Conservation (phyloP, 2,329 filamentous ascomycete genomes). For the Eutypa lata region DNA sequence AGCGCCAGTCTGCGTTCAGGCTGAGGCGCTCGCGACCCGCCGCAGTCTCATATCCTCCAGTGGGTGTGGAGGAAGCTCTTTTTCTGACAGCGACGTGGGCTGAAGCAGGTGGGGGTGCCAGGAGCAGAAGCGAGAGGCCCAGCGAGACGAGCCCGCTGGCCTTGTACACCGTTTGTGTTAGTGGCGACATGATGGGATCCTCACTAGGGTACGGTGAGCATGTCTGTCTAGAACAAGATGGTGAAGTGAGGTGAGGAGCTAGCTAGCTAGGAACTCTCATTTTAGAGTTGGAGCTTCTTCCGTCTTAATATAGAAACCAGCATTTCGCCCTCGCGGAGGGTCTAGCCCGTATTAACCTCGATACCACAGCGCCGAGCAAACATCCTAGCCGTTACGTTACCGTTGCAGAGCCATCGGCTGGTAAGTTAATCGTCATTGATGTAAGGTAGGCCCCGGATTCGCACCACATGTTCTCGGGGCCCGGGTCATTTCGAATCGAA, state of each 20-base stretch:
- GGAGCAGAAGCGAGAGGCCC: background rate
- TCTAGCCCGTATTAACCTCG: background rate
- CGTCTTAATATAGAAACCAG: too few relatives aligned
- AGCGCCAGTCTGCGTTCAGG: constrained; percentile 32
- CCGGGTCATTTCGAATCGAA: background rate
- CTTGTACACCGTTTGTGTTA: background rate
- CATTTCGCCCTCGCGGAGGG: background rate
- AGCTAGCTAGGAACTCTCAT: too few relatives aligned
- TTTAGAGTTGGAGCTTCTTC: too few relatives aligned
- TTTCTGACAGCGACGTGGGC: background rate
- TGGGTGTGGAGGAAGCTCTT: background rate
- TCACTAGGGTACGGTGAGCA: background rate
- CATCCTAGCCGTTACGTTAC: too few relatives aligned
- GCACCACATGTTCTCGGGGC: background rate
- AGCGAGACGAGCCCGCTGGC: background rate
- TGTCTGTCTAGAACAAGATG: background rate
- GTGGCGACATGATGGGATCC: background rate
- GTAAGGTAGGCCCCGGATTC: background rate
- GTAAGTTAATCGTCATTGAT: background rate
- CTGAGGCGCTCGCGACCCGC: constrained; percentile 28
- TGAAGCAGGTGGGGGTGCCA: background rate
- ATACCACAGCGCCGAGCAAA: background rate
- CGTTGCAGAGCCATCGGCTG: background rate
- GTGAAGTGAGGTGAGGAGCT: background rate
- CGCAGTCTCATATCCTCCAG: background rate